Conservation (phyloP, 345 rosid genomes). For the Salix exigua region DNA sequence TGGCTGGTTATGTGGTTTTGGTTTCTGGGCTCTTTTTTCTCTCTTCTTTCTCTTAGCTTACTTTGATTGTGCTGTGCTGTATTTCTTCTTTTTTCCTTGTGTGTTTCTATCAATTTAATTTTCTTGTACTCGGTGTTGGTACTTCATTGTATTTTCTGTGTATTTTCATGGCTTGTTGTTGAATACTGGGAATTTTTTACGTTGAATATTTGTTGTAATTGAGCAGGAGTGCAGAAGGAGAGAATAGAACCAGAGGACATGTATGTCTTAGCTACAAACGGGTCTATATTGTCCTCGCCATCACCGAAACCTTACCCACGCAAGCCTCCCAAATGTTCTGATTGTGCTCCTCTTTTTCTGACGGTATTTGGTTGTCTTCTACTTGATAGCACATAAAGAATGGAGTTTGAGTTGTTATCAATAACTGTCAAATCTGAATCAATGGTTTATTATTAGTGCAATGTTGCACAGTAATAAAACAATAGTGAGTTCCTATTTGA, state of each 20-base stretch:
- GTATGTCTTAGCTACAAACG: constrained; percentile 73
- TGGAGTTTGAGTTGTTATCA: not conserved
- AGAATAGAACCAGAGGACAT: constrained; percentile 91
- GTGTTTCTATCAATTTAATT: not conserved
- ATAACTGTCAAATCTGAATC: not conserved
- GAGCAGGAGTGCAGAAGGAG: constrained; percentile 95
- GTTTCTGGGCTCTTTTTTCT: not conserved
- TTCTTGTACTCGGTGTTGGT: not conserved
- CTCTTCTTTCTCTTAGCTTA: not conserved
- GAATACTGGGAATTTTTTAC: not conserved
- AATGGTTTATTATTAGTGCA: not conserved
- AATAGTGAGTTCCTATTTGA: not conserved
- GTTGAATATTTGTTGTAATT: constrained; percentile 13
- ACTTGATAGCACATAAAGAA: not conserved
- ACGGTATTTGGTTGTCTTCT: constrained; percentile 46
- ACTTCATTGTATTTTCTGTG: not conserved
- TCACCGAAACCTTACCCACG: constrained; percentile 81
- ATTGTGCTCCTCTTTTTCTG: constrained; percentile 84
- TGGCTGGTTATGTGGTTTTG: not conserved
- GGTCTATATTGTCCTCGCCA: constrained; percentile 57
- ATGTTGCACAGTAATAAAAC: not conserved
- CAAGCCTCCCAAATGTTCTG: constrained; percentile 87
- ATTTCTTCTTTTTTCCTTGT: not conserved
- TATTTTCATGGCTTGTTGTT: not conserved
- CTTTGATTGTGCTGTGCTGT: not conserved